phyloP scores from a whole-genome alignment of 2,329 filamentous ascomycete species.

The Fusarium pilosicola region DNA sequence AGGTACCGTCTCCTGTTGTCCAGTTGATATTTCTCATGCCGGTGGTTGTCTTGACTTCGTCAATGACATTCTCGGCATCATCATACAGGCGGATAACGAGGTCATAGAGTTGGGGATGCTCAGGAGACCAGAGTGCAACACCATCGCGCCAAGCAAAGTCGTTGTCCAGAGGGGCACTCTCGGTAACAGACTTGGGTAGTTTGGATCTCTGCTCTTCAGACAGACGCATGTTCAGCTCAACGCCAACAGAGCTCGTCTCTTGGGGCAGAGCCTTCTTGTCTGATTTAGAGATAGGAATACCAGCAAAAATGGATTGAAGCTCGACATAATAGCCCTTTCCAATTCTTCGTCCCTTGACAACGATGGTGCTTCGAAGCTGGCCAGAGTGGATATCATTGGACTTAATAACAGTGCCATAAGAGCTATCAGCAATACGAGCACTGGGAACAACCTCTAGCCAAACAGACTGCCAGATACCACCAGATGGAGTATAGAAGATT shows the following conservation, averaged over 20 bases:
- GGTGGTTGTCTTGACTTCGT: conserved; percentile 67
- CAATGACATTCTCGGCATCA: conserved; percentile 53
- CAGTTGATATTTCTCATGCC: conserved; percentile 71
- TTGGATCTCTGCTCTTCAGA: conserved; percentile 52
- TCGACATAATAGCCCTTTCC: conserved; percentile 60
- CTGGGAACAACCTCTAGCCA: conserved; percentile 66
- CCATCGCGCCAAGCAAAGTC: conserved; percentile 60
- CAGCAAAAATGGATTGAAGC: conserved; percentile 63
- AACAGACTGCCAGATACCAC: conserved; percentile 68
- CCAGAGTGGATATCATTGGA: conserved; percentile 65
- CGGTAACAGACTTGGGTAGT: conserved; percentile 51
- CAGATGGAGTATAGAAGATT: conserved; percentile 68
- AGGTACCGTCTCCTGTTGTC: conserved; percentile 66
- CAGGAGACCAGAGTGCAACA: conserved; percentile 71
- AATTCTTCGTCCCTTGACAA: conserved; percentile 59
- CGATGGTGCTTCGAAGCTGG: conserved; percentile 60
- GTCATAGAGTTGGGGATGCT: conserved; percentile 66
- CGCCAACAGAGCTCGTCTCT: conserved; percentile 59
- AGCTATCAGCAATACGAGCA: conserved; percentile 63
- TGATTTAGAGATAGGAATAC: conserved; percentile 56
- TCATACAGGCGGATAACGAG: conserved; percentile 64
- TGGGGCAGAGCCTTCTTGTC: conserved; percentile 55
- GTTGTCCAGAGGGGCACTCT: conserved; percentile 50
- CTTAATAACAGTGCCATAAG: conserved; percentile 66
- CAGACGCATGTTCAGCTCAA: conserved; percentile 62